A percentile compares a stretch with the other conserved stretches of the same genome.
Conservation (phyloP, 176 grass and related monocot species). For the Guadua angustifolia region DNA sequence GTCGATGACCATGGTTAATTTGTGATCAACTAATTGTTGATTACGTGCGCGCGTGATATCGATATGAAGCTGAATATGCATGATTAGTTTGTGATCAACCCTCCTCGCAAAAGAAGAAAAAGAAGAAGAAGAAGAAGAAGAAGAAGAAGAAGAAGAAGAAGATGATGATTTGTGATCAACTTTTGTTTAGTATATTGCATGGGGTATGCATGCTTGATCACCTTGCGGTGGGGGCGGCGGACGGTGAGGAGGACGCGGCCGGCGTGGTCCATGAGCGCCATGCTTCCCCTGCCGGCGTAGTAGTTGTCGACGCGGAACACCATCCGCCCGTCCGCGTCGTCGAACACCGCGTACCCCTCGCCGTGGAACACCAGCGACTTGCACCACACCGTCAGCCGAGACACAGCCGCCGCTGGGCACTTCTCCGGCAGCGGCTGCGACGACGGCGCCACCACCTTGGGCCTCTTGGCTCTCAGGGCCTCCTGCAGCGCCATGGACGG, state of each 20-base stretch:
- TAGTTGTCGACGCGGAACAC: conserved; percentile 70
- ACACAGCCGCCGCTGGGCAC: neutral
- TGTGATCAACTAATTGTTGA: no score
- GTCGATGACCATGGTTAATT: no score
- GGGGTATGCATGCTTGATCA: no score
- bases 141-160: no score
- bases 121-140: no score
- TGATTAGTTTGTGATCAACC: no score
- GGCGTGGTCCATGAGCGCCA: conserved; percentile 60
- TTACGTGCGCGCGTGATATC: no score
- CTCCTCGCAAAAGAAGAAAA: no score
- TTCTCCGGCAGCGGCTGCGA: neutral
- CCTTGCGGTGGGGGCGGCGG: conserved; percentile 51
- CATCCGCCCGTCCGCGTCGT: conserved; percentile 54
- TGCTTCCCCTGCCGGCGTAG: conserved; percentile 34
- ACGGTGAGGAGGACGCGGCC: conserved; percentile 70
- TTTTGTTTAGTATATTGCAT: no score
- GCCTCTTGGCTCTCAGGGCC: conserved; percentile 2
- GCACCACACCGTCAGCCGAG: conserved; percentile 64
- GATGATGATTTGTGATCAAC: no score
- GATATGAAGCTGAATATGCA: no score
- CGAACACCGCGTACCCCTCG: conserved; percentile 63
- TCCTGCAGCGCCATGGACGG: conserved; percentile 29
- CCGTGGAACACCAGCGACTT: conserved; percentile 72
- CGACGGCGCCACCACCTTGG: neutral